phyloP scores from a whole-genome alignment of 352 stramenopile species.

The Elongisporangium prolatum region DNA sequence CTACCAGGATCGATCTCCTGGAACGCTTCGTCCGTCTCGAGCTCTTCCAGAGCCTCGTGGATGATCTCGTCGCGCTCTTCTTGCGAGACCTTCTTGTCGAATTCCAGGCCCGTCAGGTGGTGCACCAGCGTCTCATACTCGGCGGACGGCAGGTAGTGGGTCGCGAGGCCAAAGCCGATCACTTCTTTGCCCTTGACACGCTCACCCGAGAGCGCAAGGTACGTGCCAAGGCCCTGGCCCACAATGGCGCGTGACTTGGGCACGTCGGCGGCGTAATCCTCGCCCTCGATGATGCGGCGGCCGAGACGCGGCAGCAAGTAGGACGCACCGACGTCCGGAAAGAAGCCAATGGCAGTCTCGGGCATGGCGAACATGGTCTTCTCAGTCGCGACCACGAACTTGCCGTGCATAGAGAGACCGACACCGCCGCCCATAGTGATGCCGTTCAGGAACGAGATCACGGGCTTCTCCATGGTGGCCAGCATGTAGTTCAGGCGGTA shows the following conservation, averaged over 20 bases:
- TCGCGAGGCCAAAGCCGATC: slow-evolving; percentile 93
- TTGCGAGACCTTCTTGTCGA: slow-evolving; percentile 61
- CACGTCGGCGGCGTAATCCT: slow-evolving; percentile 71
- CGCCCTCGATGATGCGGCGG: slow-evolving; percentile 55
- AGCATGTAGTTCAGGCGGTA: slow-evolving; percentile 93
- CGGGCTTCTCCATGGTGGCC: slow-evolving; percentile 76
- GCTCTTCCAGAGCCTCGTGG: slow-evolving; percentile 65
- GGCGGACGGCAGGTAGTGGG: slow-evolving; percentile 92
- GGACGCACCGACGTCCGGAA: slow-evolving; percentile 95
- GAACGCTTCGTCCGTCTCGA: slow-evolving; percentile 83
- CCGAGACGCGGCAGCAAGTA: slow-evolving; percentile 90
- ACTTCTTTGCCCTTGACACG: slow-evolving; percentile 88
- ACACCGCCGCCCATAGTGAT: slow-evolving; percentile 99
- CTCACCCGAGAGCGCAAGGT: slow-evolving; percentile 93
- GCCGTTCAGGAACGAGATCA: slow-evolving; percentile 96
- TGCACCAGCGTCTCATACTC: slow-evolving; percentile 87
- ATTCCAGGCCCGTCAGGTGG: slow-evolving; percentile 81
- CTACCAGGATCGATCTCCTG: slow-evolving; percentile 64
- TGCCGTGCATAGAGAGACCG: slow-evolving; percentile 95
- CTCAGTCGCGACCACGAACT: slow-evolving; percentile 96
- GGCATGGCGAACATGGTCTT: slow-evolving; percentile 99
- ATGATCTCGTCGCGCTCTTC: slow-evolving; percentile 85
- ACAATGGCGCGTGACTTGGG: slow-evolving; percentile 62
- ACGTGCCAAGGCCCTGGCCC: slow-evolving; percentile 88
- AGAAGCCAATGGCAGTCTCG: slow-evolving; percentile 97